Conservation (phyloP, 495 filamentous ascomycete species). For the Penicillium flavigenum region DNA sequence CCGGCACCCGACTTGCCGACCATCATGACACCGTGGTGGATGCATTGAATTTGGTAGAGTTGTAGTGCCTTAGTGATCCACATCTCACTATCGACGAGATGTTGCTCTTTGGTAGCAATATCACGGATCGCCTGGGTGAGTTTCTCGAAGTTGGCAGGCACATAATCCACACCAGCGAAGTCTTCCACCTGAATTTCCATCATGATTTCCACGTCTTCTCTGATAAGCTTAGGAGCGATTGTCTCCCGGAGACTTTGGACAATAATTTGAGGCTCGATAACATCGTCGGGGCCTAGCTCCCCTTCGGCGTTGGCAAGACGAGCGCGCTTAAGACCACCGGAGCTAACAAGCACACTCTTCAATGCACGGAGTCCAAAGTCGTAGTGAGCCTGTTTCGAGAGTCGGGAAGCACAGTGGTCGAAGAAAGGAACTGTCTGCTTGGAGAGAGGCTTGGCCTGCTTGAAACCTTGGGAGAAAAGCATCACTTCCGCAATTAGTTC, state of each 20-base stretch:
- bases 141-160: conserved; percentile 78
- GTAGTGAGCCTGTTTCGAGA: conserved; percentile 98
- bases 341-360: conserved; percentile 97
- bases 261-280: conserved; percentile 95
- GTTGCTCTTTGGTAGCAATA: conserved; percentile 69
- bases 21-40: conserved; percentile 99
- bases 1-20: conserved; percentile 93
- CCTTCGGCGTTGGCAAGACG: conserved; percentile 61
- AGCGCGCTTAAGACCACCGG: conserved; percentile 88
- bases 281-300: conserved; percentile 63
- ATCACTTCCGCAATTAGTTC: conserved; percentile 99
- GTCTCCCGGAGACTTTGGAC: conserved; percentile 98
- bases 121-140: conserved; percentile 78
- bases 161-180: conserved; percentile 91
- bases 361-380: conserved; percentile 96
- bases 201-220: conserved; percentile 86
- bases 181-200: conserved; percentile 75
- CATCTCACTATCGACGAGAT: conserved; percentile 82
- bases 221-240: conserved; percentile 94
- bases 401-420: conserved; percentile 72
- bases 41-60: conserved; percentile 93
- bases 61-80: conserved; percentile 98
- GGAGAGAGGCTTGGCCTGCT: conserved; percentile 86
- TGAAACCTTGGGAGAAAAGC: conserved; percentile 99
- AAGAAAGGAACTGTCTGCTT: conserved; percentile 98